Evolutionary conservation across 192 early-diverging fungal species (phyloP).

Genomic region (Backusella australiensis): DNA sequence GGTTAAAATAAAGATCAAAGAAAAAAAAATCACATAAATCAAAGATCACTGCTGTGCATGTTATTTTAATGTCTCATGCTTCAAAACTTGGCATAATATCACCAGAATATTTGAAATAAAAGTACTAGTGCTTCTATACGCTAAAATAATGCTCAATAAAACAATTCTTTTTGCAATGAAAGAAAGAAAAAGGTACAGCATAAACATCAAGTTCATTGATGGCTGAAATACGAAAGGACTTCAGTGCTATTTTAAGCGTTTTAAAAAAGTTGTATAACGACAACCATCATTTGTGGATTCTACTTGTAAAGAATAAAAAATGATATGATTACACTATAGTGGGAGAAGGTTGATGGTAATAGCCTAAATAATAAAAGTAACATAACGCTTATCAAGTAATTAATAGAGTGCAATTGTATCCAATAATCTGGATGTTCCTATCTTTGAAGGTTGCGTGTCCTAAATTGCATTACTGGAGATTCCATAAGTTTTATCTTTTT

Average conservation of each 20-base stretch:
- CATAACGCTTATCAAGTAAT: not conserved
- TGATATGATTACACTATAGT: no score
- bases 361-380: no score
- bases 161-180: not conserved
- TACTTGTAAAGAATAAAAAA: no score
- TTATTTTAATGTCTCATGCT: not conserved
- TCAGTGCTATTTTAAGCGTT: not conserved
- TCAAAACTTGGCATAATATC: not conserved
- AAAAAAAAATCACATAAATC: not conserved
- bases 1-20: not conserved
- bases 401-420: not conserved
- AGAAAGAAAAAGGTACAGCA: not conserved
- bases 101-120: not conserved
- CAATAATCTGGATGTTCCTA: not conserved
- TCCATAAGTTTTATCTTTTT: not conserved
- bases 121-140: not conserved
- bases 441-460: not conserved
- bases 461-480: not conserved
- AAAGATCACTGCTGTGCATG: not conserved
- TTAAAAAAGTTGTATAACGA: no score
- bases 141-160: not conserved
- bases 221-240: not conserved
- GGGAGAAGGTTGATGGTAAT: not conserved
- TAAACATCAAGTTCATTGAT: not conserved
- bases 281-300: no score